Evolutionary conservation across 2,329 filamentous ascomycete genomes (phyloP).

Genomic region (Bipolaris cookei): DNA sequence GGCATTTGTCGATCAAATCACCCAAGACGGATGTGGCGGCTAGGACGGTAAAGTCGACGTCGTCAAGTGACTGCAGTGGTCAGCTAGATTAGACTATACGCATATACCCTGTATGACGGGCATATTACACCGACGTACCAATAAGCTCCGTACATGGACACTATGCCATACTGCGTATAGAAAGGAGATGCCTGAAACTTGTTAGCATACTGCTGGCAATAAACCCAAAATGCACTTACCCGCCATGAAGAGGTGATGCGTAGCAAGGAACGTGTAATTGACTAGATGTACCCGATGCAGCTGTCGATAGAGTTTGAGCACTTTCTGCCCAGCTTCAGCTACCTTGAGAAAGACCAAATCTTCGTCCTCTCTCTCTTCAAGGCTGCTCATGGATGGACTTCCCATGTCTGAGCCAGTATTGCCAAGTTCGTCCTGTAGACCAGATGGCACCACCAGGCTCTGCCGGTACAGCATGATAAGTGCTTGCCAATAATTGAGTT

Average conservation of each 20-base stretch:
- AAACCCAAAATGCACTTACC: conserved; percentile 58
- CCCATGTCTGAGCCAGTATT: conserved; percentile 63
- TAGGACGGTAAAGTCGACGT: conserved; percentile 96
- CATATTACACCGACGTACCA: conserved; percentile 64
- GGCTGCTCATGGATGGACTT: conserved; percentile 65
- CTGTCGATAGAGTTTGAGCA: conserved; percentile 87
- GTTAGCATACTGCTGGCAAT: conserved; percentile 21
- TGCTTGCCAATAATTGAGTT: conserved; percentile 97
- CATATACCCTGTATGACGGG: neutral
- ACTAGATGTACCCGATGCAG: conserved; percentile 86
- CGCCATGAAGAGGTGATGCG: conserved; percentile 96
- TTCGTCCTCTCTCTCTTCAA: conserved; percentile 78
- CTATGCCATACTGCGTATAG: conserved; percentile 98
- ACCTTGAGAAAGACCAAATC: conserved; percentile 93
- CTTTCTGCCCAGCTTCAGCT: conserved; percentile 91
- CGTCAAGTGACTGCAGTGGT: conserved; percentile 72
- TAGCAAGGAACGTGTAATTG: conserved; percentile 94
- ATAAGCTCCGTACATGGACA: conserved; percentile 79
- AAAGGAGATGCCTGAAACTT: conserved; percentile 74
- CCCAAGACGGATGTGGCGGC: conserved; percentile 91
- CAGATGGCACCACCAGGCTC: conserved; percentile 82
- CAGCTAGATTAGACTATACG: conserved; percentile 12
- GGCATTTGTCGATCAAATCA: conserved; percentile 92
- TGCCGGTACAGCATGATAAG: conserved; percentile 96
- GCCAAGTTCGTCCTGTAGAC: conserved; percentile 79